Conservation (phyloP, 768 basidiomycete genomes). For the Russula griseocarnosa region DNA sequence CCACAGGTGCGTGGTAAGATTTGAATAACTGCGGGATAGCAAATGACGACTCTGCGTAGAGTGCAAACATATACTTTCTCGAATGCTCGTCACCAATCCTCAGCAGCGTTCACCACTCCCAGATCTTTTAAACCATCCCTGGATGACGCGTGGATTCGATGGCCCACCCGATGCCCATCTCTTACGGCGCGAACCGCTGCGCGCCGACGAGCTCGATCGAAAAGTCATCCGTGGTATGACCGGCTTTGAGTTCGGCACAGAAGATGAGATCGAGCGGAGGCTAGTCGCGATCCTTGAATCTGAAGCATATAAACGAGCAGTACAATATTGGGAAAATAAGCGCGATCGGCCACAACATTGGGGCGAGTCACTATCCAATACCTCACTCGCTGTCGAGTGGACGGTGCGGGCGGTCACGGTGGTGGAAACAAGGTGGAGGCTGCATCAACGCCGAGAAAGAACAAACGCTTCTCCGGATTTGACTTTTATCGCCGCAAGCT, state of each 20-base stretch:
- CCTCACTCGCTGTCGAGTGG: slow-evolving; percentile 64
- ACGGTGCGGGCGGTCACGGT: slow-evolving; percentile 37
- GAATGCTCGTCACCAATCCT: slow-evolving; percentile 98
- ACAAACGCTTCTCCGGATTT: slow-evolving; percentile 89
- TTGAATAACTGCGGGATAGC: not conserved
- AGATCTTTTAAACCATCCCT: slow-evolving; percentile 84
- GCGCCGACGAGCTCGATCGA: slow-evolving; percentile 81
- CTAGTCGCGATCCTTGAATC: slow-evolving; percentile 70
- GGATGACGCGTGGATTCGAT: slow-evolving; percentile 88
- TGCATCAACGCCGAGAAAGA: slow-evolving; percentile 46
- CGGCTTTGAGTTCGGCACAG: slow-evolving; percentile 93
- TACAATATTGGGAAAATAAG: slow-evolving; percentile 76
- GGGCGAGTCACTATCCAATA: slow-evolving; percentile 61
- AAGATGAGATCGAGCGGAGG: slow-evolving; percentile 77
- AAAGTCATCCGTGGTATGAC: slow-evolving; percentile 87
- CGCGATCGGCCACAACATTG: slow-evolving; percentile 42
- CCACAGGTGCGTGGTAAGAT: slow-evolving; percentile 59
- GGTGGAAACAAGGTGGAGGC: slow-evolving; percentile 18
- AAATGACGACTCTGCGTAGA: slow-evolving; percentile 45
- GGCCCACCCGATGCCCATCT: slow-evolving; percentile 81
- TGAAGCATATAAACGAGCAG: slow-evolving; percentile 68
- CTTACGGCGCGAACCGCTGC: slow-evolving; percentile 83
- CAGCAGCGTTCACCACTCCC: slow-evolving; percentile 70
- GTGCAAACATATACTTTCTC: slow-evolving; percentile 87
- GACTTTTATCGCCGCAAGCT: slow-evolving; percentile 92